These are phyloP conservation scores for Gossypium bickii DNA, from an alignment of 345 rosid species.

Conservation along the genomic window DNA sequence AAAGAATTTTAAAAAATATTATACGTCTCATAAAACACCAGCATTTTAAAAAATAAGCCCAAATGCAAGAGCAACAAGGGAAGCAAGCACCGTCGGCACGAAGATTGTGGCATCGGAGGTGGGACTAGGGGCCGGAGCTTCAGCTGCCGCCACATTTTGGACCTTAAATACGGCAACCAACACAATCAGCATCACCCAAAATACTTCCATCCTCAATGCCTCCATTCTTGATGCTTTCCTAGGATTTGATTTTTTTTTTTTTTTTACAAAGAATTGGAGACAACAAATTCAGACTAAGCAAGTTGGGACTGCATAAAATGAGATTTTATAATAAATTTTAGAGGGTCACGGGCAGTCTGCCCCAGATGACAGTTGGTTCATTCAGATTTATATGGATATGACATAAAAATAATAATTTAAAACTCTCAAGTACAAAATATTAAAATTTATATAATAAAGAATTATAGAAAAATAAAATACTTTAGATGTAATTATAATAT, in stretches of 20 bases:
- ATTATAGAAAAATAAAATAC: not conserved
- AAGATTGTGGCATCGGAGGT: constrained; percentile 32
- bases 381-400: not conserved
- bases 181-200: constrained; percentile 24
- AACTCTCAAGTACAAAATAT: too few species aligned
- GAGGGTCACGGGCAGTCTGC: constrained; percentile 11
- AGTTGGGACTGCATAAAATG: not conserved
- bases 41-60: constrained; percentile 28
- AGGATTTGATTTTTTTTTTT: too few species aligned
- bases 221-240: not conserved
- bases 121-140: constrained; percentile 39
- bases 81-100: constrained; percentile 36
- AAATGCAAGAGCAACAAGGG: constrained; percentile 32
- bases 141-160: constrained; percentile 34
- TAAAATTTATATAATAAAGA: not conserved
- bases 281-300: not conserved
- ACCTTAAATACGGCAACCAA: constrained; percentile 23
- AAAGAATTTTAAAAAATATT: not conserved
- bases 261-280: not conserved
- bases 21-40: not conserved
- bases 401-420: not conserved
- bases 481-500: not conserved
- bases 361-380: constrained; percentile 12
- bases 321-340: not conserved
- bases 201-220: constrained; percentile 28